Conservation (phyloP, 106 monocot species). For the Allium sativum region DNA sequence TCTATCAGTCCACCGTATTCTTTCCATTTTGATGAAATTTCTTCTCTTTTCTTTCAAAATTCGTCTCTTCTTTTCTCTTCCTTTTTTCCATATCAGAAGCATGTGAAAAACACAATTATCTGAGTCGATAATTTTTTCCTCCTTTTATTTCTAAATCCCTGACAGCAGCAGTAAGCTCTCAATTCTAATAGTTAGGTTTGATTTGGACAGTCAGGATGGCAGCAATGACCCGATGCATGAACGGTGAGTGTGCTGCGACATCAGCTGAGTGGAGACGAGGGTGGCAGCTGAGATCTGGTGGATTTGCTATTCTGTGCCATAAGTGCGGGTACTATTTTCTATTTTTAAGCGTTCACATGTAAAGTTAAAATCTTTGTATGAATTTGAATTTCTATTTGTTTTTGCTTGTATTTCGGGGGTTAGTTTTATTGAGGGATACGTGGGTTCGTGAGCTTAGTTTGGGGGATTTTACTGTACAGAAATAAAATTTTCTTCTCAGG, state of each 20-base stretch:
- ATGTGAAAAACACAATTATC: no score
- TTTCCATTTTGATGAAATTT: neutral
- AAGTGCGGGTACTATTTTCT: slow-evolving; percentile 64
- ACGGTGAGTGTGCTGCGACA: slow-evolving; percentile 38
- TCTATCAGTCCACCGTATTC: neutral
- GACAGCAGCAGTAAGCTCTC: no score
- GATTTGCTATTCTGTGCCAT: slow-evolving; percentile 63
- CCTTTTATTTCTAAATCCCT: neutral
- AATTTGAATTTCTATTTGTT: no score
- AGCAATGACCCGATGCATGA: slow-evolving; percentile 58
- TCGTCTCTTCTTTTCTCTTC: slow-evolving; percentile 1
- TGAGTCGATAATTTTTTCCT: neutral
- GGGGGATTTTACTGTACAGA: neutral
- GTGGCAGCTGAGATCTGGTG: slow-evolving; percentile 76
- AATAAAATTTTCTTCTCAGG: no score
- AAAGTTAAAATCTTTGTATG: neutral
- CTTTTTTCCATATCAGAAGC: neutral
- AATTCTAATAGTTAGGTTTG: neutral
- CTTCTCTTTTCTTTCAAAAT: neutral
- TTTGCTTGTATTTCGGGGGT: neutral
- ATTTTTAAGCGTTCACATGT: neutral
- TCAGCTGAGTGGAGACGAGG: slow-evolving; percentile 64
- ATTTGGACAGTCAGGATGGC: slow-evolving; percentile 17
- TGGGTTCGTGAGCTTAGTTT: neutral
- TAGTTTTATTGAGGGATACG: neutral